Base-by-base conservation (phyloP, 2,329 filamentous ascomycete species). In the Arthrobotrys megalospora region DNA sequence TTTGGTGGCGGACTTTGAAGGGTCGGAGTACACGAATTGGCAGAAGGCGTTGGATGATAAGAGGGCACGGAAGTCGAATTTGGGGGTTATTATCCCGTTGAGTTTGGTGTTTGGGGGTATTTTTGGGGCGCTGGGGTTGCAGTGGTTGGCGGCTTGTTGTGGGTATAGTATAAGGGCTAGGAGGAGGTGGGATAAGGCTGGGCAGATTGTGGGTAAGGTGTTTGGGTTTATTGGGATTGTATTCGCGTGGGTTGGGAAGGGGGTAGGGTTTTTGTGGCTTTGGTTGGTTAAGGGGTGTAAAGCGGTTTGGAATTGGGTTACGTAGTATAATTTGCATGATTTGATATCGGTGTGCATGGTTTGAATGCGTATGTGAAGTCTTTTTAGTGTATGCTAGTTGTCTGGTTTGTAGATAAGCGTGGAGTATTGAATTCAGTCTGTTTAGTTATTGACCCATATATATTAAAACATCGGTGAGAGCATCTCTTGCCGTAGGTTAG, bases 21-120 rank as follows among this genome's bases (percentile, higher is more conserved):
- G 70, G 3, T 6, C 34, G 19, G 70, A 75, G 48, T 75, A 75
- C 19, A 68, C 52, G 12, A 16, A 38, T 7, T 75, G 70, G 70
- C 70, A 75, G 34, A 16, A 52, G 2, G 70, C 52, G 28, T 53
- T 75, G 70, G 32, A 75, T 55, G 3, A 1, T 3, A 67, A 68
- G 19, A n/a, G 70, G 21, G 21, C 8, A 11, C 45, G 21, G 53
- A 21, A 32, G 53, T 52, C 62, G 14, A 75, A 63, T 68, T 38
- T 75, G 52, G 70, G 63, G 28, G 70, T 48, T 6, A 75, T 75
- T 16, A 43, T 75, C 4, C 63, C 70, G 52, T 47, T 75, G 63
- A 75, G 70, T 75, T 75, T 75, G 70, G 34, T 75, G 1, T 75
- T 75, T 50, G 70, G 70, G 0, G 50, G 50, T 2, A 12, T 68